A percentile compares a stretch with the other conserved stretches of the same genome.
These are phyloP conservation scores for Geotrichum citri-aurantii DNA, from an alignment of 1,139 yeast genomes.

Conservation along the genomic window DNA sequence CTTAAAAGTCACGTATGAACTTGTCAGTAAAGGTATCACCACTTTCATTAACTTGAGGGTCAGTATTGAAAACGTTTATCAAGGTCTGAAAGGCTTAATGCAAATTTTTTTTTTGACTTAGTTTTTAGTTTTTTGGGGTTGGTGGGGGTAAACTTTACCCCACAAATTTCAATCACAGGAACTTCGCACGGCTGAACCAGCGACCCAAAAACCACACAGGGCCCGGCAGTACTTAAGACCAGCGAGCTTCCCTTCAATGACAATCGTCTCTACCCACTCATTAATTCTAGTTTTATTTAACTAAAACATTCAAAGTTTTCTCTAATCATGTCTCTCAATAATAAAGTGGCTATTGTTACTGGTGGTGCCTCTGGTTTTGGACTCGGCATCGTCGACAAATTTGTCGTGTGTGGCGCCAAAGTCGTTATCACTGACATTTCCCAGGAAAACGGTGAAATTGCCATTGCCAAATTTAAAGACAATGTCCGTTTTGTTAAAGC, in stretches of 20 bases:
- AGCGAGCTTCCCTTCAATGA: not conserved
- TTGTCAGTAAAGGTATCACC: not conserved
- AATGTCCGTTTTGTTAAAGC: conserved; percentile 20
- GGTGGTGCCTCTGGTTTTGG: conserved; percentile 34
- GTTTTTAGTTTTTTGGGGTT: no score
- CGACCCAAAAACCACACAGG: not conserved
- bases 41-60: not conserved
- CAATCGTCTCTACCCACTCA: not conserved
- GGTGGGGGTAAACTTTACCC: not conserved
- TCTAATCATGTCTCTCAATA: conserved; percentile 15
- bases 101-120: no score
- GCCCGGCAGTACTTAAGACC: not conserved
- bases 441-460: conserved; percentile 12
- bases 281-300: no score
- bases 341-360: conserved; percentile 30
- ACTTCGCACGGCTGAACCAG: not conserved
- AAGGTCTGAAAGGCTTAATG: not conserved
- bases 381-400: conserved; percentile 27
- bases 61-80: not conserved
- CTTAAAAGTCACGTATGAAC: not conserved
- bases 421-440: conserved; percentile 23
- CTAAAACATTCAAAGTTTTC: no score
- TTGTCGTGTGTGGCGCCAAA: conserved; percentile 29
- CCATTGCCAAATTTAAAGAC: not conserved
- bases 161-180: not conserved